Base-by-base conservation (phyloP, 805 yeast species). In the Candida corydali region DNA sequence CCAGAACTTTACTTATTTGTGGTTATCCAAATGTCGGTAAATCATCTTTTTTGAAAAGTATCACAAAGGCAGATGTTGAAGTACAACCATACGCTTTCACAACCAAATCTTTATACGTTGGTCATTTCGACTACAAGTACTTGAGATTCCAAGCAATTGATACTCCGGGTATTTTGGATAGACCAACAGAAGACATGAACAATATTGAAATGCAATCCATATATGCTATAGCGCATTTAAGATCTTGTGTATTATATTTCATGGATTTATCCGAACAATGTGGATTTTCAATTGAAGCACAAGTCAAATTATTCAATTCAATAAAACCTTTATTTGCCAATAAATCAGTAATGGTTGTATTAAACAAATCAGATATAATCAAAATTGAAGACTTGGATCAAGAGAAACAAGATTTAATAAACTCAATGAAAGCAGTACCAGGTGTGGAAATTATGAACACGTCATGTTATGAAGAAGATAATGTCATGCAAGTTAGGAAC, bases 41-140 rank as follows among this genome's bases (percentile, higher is more conserved):
- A 67, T 93, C 98, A 10, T 87, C 96, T 11, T 93, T 93, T 67
- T 75, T 93, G 63, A 76, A 80, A 57, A 79, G 93, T 61, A 86
- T 93, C 65, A 93, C 99, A 46, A 86, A 94, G 54, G 98, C 98
- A 26, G 98, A 93, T 54, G 99, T 93, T 41, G 99, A 93, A 59
- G 98, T 93, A 43, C 98, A 93, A 66, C 99, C 99, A 28, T 93
- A 93, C 64, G 98, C 98, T 23, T 93, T 93, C 80, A 93, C 99
- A 50, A 93, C 99, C 43, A 93, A 93, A 70, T 86, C 96, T 22
- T 70, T 93, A 52, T 93, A 87, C 54, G 99, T 93, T 41, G 99
- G 99, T 50, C 99, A 93, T 69, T 93, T 93, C 61, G 99, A 93
- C 69, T 93, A 93, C 72, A 93, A 93, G 69, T 94, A 93, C 64